Evolutionary conservation across 495 filamentous ascomycete genomes (phyloP).

Genomic region (Tuber melanosporum): DNA sequence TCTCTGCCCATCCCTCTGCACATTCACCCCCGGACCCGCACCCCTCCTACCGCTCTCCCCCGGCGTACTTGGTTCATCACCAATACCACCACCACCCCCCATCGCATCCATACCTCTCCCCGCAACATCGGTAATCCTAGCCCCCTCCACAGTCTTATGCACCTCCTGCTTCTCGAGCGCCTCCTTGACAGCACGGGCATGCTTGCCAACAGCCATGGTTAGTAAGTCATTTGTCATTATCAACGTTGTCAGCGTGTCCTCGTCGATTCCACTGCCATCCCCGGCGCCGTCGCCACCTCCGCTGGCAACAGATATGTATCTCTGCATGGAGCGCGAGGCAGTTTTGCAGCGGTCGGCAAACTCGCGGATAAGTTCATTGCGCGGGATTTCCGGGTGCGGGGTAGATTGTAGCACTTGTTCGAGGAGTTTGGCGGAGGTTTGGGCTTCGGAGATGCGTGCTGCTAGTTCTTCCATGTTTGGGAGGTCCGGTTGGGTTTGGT

Average conservation of each 20-base stretch:
- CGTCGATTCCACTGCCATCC: constrained; percentile 50
- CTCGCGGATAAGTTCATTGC: constrained; percentile 82
- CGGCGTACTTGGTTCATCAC: not conserved
- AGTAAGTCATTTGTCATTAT: constrained; percentile 94
- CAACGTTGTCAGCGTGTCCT: constrained; percentile 82
- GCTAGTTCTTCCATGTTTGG: constrained; percentile 75
- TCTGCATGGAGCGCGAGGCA: constrained; percentile 70
- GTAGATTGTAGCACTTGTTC: constrained; percentile 82
- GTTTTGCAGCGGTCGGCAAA: constrained; percentile 80
- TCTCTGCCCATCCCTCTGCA: not conserved
- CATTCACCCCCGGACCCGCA: not conserved
- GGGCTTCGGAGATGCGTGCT: constrained; percentile 78
- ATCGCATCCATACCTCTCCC: constrained; percentile 3
- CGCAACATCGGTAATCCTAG: constrained; percentile 26
- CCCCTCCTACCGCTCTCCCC: not conserved
- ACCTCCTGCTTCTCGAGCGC: constrained; percentile 50
- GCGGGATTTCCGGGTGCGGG: constrained; percentile 63
- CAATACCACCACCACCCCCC: not conserved
- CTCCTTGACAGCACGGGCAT: constrained; percentile 72
- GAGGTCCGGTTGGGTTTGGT: constrained; percentile 48
- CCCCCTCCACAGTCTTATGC: not conserved
- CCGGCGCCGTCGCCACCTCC: constrained; percentile 52
- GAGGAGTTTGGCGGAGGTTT: constrained; percentile 81
- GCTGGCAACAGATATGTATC: constrained; percentile 70
- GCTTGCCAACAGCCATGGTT: constrained; percentile 64